Base-by-base conservation (phyloP, 192 early-diverging fungal genomes). In the Mortierella antarctica region DNA sequence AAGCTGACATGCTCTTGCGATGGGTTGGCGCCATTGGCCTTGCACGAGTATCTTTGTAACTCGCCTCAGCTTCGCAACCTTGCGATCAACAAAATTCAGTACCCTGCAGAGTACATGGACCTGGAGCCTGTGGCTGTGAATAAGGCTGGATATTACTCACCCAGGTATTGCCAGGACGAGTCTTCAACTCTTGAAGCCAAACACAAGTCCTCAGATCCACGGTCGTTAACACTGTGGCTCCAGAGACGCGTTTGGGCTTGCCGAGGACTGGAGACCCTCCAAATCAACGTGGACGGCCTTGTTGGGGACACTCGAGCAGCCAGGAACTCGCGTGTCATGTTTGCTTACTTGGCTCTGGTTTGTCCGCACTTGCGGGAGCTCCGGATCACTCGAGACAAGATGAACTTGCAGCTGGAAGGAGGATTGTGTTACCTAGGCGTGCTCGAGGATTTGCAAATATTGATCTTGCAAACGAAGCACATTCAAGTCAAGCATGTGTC, bases 41-140 rank as follows among this genome's bases (percentile, higher is more conserved):
- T 70, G 41, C 68, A 70, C 40, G 58, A 61, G 21, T 70, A 70
- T 57, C 68, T 70, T 17, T 70, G 68, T 49, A 20, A 50, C 17
- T 49, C 68, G 15, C 58, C 68, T 18, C 68, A 53, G n/a, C 50
- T 70, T 9, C 68, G 59, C n/a, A 48, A 62, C 15, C 50, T 70
- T 40, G 51, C 55, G 41, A 70, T 31, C 17, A 41, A 70, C 58
- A 61, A 53, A 9, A 61, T 70, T 57, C 4, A 61, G 5, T 70
- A 48, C 68, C 68, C 68, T 44, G 59, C 59, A 11, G 68, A 70
- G 44, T 70, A 70, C 50, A 46, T 70, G 58, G 68, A 70, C 42
- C 20, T 70, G 58, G 68, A 70, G 21, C 17, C 65, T 20, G 53
- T 56, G 42, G 18, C 20, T 6, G 54, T 45, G 20, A 46, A 57